Base-by-base conservation (phyloP, 208 protist genomes). In the Tritrichomonas foetus region DNA sequence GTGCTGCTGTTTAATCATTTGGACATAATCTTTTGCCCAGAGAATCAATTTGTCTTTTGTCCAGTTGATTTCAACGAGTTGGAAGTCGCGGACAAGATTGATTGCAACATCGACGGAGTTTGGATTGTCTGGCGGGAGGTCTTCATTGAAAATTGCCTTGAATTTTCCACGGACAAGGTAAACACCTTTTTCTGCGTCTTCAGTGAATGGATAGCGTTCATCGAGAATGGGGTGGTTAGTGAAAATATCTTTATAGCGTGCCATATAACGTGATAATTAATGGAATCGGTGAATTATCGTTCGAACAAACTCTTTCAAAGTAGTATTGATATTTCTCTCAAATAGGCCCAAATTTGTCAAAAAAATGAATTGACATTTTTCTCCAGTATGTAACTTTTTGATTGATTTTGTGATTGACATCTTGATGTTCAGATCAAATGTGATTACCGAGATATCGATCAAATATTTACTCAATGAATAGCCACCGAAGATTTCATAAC, bases 171-270 rank as follows among this genome's bases (percentile, higher is more conserved):
- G 41, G 0, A 89, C 78, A 22, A 89, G 47, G 39, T 89, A 89
- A 57, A 89, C 78, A 89, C 78, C 78, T 57, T 89, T 89, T 50
- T 89, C 78, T 20, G 41, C 5, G 27, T 89, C 78, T 47, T 89
- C 78, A 8, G 53, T 25, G 47, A 89, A 89, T 39, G 78, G 78
- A 39, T 89, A 89, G 13, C 47, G 13, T 30, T 89, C 78, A 36
- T 89, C 78, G 33, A 89, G 47, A 39, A 89, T 47, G 27, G 44
- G 27, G 39, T 89, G 78, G 2, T 16, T 16, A 57, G 78, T 89
- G 57, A 89, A 89, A 20, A 89, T 89, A 89, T 89, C 78, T 89
- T 89, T 89, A 57, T 89, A 89, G n/a, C n/a, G n/a, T n/a, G n/a
- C n/a, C n/a, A n/a, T n/a, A n/a, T n/a, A n/a, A n/a, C n/a, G n/a